Percentiles rank a stretch among this genome's conserved stretches.
These are phyloP conservation scores for Pyrrhoderma noxium DNA, from an alignment of 1,284 basidiomycete genomes.

Conservation along the genomic window DNA sequence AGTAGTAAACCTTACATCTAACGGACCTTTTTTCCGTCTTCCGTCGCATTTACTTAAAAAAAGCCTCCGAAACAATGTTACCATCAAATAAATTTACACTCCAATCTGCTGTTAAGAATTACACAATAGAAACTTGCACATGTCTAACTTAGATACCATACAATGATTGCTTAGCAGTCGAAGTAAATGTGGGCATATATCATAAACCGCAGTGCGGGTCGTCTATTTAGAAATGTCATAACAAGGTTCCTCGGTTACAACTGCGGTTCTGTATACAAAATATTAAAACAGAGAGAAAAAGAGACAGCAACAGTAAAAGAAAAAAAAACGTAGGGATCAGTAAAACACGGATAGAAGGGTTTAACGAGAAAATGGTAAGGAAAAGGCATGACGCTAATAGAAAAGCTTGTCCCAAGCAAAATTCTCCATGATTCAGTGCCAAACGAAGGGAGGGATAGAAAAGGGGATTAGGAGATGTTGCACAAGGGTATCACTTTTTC, in stretches of 20 bases:
- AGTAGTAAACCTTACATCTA: no score
- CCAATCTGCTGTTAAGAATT: no score
- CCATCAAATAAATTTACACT: no score
- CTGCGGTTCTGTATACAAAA: constrained; percentile 16
- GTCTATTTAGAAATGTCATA: constrained; percentile 7
- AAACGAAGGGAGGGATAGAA: background rate
- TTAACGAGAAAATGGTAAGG: background rate
- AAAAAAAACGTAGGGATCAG: background rate
- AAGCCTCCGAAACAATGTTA: no score
- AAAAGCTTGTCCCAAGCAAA: constrained; percentile 4
- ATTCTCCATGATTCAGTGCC: background rate
- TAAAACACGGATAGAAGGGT: background rate
- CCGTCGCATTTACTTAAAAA: no score
- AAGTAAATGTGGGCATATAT: no score
- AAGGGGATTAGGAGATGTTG: background rate
- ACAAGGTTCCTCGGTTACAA: constrained; percentile 7
- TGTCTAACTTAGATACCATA: no score
- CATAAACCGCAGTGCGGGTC: constrained; percentile 1
- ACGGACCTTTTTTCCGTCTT: no score
- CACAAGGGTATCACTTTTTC: no score
- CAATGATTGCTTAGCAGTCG: no score
- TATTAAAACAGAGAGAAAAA: constrained; percentile 5
- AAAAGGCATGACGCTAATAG: no score
- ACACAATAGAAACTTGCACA: no score
- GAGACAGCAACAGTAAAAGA: background rate